Conservation (phyloP, 352 stramenopile genomes). For the Phytophthora crassamura region DNA sequence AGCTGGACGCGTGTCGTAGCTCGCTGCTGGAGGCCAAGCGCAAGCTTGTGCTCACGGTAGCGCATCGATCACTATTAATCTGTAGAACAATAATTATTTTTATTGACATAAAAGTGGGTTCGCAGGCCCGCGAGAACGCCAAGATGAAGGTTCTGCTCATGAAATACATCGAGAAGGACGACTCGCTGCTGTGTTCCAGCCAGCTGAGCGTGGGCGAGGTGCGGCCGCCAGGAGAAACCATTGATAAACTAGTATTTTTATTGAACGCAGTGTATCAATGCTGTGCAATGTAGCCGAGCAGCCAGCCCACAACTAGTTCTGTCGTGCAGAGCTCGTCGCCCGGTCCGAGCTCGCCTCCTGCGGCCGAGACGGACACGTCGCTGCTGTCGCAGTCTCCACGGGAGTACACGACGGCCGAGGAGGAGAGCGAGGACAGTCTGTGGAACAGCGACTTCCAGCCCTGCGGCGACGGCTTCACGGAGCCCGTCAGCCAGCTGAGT, state of each 20-base stretch:
- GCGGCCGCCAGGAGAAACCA: slow-evolving; percentile 3
- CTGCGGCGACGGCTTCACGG: slow-evolving; percentile 56
- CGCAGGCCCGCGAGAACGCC: slow-evolving; percentile 79
- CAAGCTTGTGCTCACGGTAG: slow-evolving; percentile 73
- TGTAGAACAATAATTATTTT: not conserved
- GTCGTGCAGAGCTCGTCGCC: slow-evolving; percentile 11
- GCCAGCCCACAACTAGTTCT: slow-evolving; percentile 25
- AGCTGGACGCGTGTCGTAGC: slow-evolving; percentile 54
- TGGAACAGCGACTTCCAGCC: slow-evolving; percentile 65
- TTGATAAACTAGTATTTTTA: slow-evolving; percentile 1
- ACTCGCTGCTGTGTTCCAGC: slow-evolving; percentile 78
- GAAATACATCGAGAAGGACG: slow-evolving; percentile 89
- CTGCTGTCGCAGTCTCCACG: slow-evolving; percentile 48
- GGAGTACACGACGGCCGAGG: slow-evolving; percentile 52
- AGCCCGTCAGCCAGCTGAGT: slow-evolving; percentile 73
- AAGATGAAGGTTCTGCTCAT: slow-evolving; percentile 89
- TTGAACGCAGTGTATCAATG: too few relatives aligned
- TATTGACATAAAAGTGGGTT: not conserved
- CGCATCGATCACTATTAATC: not conserved
- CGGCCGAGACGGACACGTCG: slow-evolving; percentile 29
- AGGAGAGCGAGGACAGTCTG: slow-evolving; percentile 70
- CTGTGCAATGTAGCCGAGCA: slow-evolving; percentile 32
- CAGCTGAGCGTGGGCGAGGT: slow-evolving; percentile 69
- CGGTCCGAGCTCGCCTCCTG: slow-evolving; percentile 15
- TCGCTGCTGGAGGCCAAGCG: slow-evolving; percentile 63